Conservation (phyloP, 2,329 filamentous ascomycete genomes). For the Epichloe baconii region DNA sequence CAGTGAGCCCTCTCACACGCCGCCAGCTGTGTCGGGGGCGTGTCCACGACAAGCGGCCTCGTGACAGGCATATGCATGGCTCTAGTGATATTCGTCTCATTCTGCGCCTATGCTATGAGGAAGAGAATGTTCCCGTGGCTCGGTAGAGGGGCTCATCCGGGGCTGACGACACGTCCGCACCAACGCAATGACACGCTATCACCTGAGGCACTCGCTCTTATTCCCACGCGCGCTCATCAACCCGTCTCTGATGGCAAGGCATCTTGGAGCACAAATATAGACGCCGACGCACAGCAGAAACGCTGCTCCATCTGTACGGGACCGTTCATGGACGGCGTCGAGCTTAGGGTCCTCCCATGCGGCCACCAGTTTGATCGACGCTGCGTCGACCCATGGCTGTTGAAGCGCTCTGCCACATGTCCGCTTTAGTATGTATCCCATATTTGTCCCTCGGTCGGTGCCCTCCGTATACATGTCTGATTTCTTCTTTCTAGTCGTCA, state of each 20-base stretch:
- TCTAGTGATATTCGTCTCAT: not conserved
- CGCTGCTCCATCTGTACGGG: conserved; percentile 4
- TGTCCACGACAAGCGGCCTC: not conserved
- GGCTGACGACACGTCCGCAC: not conserved
- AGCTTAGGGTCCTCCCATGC: conserved; percentile 2
- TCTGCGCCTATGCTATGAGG: not conserved
- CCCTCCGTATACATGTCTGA: too few species aligned
- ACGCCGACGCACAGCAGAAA: not conserved
- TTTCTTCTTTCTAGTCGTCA: not conserved
- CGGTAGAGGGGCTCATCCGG: not conserved
- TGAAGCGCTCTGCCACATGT: conserved; percentile 2
- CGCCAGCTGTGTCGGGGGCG: not conserved
- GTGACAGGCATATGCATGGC: not conserved
- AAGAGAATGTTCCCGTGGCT: not conserved
- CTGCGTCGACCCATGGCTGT: conserved; percentile 4
- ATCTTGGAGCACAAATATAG: not conserved
- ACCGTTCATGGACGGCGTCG: not conserved
- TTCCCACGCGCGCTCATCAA: not conserved
- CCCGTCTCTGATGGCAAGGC: not conserved
- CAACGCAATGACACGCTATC: not conserved
- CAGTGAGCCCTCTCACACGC: not conserved
- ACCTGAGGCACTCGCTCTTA: not conserved
- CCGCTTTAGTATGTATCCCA: conserved; percentile 1
- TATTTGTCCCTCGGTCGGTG: too few species aligned
- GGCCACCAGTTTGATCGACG: conserved; percentile 2